phyloP scores from a whole-genome alignment of 441 rosid species.

The Iberis amara region DNA sequence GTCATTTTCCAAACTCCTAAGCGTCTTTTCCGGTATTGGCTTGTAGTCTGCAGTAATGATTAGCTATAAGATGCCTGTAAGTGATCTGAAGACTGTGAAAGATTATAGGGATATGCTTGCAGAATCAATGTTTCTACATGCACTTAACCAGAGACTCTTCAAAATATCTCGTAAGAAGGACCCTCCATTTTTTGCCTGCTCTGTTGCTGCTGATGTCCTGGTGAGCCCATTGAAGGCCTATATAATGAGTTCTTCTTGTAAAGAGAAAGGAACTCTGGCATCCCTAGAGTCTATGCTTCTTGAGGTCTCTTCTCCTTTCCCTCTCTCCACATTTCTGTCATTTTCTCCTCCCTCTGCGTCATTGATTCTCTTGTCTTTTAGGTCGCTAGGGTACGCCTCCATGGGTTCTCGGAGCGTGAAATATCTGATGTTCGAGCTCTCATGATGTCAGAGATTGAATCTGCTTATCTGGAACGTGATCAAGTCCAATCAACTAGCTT shows the following conservation, averaged over 20 bases:
- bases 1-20: constrained; percentile 18
- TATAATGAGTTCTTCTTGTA: constrained; percentile 78
- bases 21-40: constrained; percentile 24
- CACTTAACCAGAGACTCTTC: constrained; percentile 87
- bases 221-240: constrained; percentile 80
- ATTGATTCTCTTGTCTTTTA: constrained; percentile 34
- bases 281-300: constrained; percentile 84
- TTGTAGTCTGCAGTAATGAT: constrained; percentile 85
- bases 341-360: constrained; percentile 9
- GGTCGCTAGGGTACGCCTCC: constrained; percentile 84
- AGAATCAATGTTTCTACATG: constrained; percentile 85
- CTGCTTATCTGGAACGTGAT: constrained; percentile 94
- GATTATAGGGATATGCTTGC: constrained; percentile 76
- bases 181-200: constrained; percentile 87
- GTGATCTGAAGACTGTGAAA: constrained; percentile 75
- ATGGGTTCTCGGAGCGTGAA: constrained; percentile 93
- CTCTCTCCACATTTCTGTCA: constrained; percentile 16
- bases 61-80: constrained; percentile 79
- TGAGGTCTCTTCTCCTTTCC: constrained; percentile 48
- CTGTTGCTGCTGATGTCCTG: constrained; percentile 77
- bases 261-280: constrained; percentile 74
- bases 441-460: constrained; percentile 86
- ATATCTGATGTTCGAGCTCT: constrained; percentile 75
- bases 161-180: constrained; percentile 77
- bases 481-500: constrained; percentile 84